phyloP scores from a whole-genome alignment of 2,329 filamentous ascomycete genomes.

The Alternaria rosae region DNA sequence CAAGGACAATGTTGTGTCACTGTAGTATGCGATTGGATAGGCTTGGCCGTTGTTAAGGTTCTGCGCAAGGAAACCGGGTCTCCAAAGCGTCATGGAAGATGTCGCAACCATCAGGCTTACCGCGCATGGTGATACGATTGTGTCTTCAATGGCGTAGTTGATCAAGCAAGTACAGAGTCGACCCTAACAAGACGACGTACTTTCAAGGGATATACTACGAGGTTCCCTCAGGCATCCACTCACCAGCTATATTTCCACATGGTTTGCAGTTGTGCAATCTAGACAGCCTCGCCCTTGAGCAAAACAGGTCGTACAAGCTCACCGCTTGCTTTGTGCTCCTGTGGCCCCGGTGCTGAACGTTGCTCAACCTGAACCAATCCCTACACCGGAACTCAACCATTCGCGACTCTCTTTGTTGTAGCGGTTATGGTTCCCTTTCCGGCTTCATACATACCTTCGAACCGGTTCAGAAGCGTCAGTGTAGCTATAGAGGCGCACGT shows the following conservation, averaged over 20 bases:
- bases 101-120: background rate
- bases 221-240: background rate
- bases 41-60: background rate
- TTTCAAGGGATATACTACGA: background rate
- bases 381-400: slow-evolving; percentile 31
- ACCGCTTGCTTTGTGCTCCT: slow-evolving; percentile 31
- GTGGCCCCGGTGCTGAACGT: slow-evolving; percentile 21
- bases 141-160: background rate
- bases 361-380: slow-evolving; percentile 24
- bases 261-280: background rate
- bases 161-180: background rate
- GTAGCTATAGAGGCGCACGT: slow-evolving; percentile 1
- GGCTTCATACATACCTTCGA: background rate
- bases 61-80: background rate
- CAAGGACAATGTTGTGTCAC: background rate
- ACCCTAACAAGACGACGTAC: background rate
- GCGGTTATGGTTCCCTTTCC: background rate
- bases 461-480: slow-evolving; percentile 9
- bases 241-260: background rate
- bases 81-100: background rate
- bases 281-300: background rate
- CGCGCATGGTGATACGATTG: background rate
- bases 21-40: background rate
- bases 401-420: slow-evolving; percentile 18
- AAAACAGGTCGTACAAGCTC: slow-evolving; percentile 30